Evolutionary conservation across 306 rosid genomes (phyloP), one percentile per base, ranked within the genome.

Genomic region (Acacia melanoxylon): DNA sequence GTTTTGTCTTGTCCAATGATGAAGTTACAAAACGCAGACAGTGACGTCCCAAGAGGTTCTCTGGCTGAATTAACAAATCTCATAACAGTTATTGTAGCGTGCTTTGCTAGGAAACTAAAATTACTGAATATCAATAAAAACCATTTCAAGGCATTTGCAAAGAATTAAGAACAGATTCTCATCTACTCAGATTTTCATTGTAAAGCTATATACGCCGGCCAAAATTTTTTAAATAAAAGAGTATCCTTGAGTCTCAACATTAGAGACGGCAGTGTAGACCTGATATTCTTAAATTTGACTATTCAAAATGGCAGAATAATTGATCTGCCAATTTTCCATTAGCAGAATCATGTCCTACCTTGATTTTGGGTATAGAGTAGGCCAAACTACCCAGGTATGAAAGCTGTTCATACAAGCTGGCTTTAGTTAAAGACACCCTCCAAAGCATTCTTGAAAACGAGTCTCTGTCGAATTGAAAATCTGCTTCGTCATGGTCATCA

Each of bases 371-470:
- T 77, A 96, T 87, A 87, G 78, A 71, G 61, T 96, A 96, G 10
- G 99, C 97, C 87, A 96, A 77, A 75, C 41, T 86, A 27, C 97
- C 98, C 87, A 96, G 82, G 82, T 95, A 89, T 22, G 98, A 91
- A 94, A 95, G 87, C 82, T 92, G 89, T 58, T 92, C 94, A 74
- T 90, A 93, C 78, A 93, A 82, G 66, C 91, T 92, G 20, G 89
- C 92, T 78, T 95, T 97, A 0, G 89, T 87, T 49, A 92, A 85
- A 3, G 98, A 89, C 40, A 93, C 99, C 86, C 92, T 90, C 74
- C 94, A 77, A 20, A 95, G 92, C 91, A 95, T 86, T 65, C 84
- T 89, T 10, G 94, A 83, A 86, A 93, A 93, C 46, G 96, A 88
- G 51, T 86, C 91, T 75, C 85, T 80, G 76, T 95, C 93, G 25